These are phyloP conservation scores for Aspergillus nidulans DNA, from an alignment of 495 filamentous ascomycete genomes.

Conservation along the genomic window DNA sequence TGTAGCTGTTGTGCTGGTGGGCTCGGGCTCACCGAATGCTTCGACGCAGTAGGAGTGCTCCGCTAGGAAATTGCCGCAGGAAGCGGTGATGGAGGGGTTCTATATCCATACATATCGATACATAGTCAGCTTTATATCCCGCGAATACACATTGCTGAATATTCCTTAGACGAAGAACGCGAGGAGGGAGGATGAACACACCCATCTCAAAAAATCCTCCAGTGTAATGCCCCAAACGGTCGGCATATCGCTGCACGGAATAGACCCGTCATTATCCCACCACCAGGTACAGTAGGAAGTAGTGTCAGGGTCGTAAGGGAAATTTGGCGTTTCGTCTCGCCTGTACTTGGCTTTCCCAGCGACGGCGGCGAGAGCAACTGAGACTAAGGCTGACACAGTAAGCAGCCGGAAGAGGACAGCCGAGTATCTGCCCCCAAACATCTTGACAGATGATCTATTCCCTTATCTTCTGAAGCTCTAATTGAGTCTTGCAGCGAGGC, in stretches of 20 bases:
- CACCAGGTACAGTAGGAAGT: slow-evolving; percentile 2
- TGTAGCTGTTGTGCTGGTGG: background rate
- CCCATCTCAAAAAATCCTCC: slow-evolving; percentile 3
- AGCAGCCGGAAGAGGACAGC: too few species aligned
- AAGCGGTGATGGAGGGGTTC: slow-evolving; percentile 15
- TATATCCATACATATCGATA: too few species aligned
- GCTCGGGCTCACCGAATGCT: slow-evolving; percentile 14
- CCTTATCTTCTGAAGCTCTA: too few species aligned
- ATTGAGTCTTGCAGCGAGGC: too few species aligned
- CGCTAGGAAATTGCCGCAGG: slow-evolving; percentile 13
- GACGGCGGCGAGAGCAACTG: background rate
- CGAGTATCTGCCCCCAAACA: too few species aligned
- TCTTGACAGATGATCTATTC: too few species aligned
- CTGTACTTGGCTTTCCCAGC: background rate
- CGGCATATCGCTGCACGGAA: background rate
- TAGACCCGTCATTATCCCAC: slow-evolving; percentile 5
- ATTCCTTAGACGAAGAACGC: too few species aligned
- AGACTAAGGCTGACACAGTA: too few species aligned
- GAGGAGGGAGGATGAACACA: background rate
- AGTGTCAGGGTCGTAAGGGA: slow-evolving; percentile 4
- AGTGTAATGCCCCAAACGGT: background rate
- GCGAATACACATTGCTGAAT: too few species aligned
- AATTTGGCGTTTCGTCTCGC: slow-evolving; percentile 1
- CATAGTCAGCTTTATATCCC: too few species aligned
- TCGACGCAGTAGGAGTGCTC: slow-evolving; percentile 20